Conservation (phyloP, 2,329 filamentous ascomycete species). For the Colletotrichum coccodes region DNA sequence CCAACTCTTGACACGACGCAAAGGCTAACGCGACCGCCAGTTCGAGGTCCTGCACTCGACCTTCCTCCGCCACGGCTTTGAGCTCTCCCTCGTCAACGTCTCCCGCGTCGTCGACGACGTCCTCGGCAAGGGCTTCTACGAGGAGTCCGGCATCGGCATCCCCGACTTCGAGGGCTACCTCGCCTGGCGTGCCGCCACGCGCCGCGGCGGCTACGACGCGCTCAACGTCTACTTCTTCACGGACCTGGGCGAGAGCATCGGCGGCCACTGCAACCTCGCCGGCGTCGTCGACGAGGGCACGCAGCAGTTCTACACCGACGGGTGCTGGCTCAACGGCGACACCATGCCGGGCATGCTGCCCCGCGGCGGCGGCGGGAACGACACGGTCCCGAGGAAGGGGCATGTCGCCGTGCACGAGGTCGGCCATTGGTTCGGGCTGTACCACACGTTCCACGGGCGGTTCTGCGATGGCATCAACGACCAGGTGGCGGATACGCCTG, state of each 20-base stretch:
- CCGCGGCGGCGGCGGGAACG: conserved; percentile 34
- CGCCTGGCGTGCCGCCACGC: conserved; percentile 43
- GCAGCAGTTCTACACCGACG: conserved; percentile 47
- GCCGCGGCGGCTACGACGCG: conserved; percentile 54
- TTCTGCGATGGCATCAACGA: conserved; percentile 49
- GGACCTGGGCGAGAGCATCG: conserved; percentile 17
- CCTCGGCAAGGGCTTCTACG: conserved; percentile 20
- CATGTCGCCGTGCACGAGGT: conserved; percentile 52
- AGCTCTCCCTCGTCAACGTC: conserved; percentile 23
- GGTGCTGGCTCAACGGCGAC: conserved; percentile 50
- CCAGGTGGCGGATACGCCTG: conserved; percentile 52
- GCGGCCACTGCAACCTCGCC: conserved; percentile 49
- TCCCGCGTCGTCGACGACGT: conserved; percentile 27
- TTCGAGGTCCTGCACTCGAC: conserved; percentile 27
- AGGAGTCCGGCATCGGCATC: conserved; percentile 12
- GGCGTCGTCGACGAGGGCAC: conserved; percentile 44
- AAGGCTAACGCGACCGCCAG: neutral
- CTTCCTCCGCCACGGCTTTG: conserved; percentile 23
- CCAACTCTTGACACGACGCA: neutral
- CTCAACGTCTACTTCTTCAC: conserved; percentile 57
- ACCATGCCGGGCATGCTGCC: conserved; percentile 49
- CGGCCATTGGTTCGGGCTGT: conserved; percentile 60
- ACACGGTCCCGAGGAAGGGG: conserved; percentile 32
- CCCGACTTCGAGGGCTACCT: conserved; percentile 21
- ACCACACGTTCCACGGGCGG: conserved; percentile 57